A percentile compares a stretch with the other conserved stretches of the same genome.
Evolutionary conservation across 1,139 yeast species (phyloP).

Genomic region (Pichia sp.): DNA sequence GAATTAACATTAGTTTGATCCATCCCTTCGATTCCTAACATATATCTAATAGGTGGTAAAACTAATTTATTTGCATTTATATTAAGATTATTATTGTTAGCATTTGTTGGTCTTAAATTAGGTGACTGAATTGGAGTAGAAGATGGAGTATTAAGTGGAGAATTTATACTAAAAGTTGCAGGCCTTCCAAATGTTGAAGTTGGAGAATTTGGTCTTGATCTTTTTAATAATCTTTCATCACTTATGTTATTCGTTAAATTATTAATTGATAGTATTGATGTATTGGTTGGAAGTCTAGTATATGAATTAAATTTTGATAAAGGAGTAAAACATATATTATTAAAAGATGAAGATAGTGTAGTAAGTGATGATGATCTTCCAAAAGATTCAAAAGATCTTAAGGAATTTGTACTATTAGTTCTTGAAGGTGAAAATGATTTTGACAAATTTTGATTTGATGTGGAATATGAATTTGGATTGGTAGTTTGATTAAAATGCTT

Average conservation of each 20-base stretch:
- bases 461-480: background rate
- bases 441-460: slow-evolving; percentile 13
- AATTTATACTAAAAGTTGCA: slow-evolving; percentile 26
- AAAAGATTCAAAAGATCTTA: slow-evolving; percentile 25
- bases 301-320: slow-evolving; percentile 6
- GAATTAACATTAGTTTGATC: slow-evolving; percentile 3
- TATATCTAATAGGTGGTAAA: slow-evolving; percentile 24
- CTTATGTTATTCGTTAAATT: slow-evolving; percentile 18
- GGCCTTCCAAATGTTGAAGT: slow-evolving; percentile 17
- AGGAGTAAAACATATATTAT: slow-evolving; percentile 4
- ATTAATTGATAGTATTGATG: slow-evolving; percentile 26
- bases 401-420: slow-evolving; percentile 27
- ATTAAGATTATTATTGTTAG: background rate
- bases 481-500: no score
- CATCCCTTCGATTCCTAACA: slow-evolving; percentile 20
- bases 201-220: slow-evolving; percentile 77
- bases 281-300: slow-evolving; percentile 9
- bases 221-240: slow-evolving; percentile 33
- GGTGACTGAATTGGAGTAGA: slow-evolving; percentile 32
- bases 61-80: background rate
- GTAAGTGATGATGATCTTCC: slow-evolving; percentile 25
- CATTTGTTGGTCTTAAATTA: slow-evolving; percentile 23
- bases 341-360: slow-evolving; percentile 22
- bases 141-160: slow-evolving; percentile 30
- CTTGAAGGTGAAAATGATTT: slow-evolving; percentile 26